Evolutionary conservation across 2,329 filamentous ascomycete genomes (phyloP).

Genomic region (Sporothrix pallida): DNA sequence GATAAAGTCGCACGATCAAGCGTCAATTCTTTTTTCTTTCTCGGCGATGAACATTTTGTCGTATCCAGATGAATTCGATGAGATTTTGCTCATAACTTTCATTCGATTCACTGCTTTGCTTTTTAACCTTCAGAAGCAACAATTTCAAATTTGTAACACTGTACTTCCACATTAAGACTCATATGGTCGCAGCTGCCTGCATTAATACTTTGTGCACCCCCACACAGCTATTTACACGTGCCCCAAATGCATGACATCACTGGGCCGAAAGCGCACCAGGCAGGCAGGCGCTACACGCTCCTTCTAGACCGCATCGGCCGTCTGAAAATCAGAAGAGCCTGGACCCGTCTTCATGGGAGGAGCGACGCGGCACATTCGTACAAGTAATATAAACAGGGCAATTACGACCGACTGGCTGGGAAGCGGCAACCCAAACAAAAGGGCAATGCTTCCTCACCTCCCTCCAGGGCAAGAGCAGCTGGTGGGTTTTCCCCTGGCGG

Average conservation of each 20-base stretch:
- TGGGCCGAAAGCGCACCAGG: background rate
- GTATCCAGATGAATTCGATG: background rate
- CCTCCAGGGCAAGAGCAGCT: background rate
- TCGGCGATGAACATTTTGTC: too few relatives aligned
- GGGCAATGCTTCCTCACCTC: too few relatives aligned
- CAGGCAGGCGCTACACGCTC: background rate
- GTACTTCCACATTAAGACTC: too few relatives aligned
- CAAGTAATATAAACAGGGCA: background rate
- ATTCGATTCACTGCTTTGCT: background rate
- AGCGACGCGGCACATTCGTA: background rate
- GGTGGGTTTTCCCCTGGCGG: background rate
- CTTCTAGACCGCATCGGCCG: background rate
- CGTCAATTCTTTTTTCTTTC: background rate
- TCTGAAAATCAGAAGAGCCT: background rate
- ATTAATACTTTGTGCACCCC: background rate
- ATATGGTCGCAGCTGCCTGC: too few relatives aligned
- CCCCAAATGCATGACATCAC: constrained; percentile 12
- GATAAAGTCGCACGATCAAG: background rate
- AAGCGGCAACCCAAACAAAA: background rate
- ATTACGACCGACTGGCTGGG: constrained; percentile 4
- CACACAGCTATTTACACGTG: constrained; percentile 13
- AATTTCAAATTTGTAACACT: too few relatives aligned
- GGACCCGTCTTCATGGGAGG: background rate
- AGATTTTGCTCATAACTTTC: background rate
- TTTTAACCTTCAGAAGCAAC: background rate